Evolutionary conservation across 2,329 filamentous ascomycete species (phyloP).

Genomic region (Dactylellina sp.): DNA sequence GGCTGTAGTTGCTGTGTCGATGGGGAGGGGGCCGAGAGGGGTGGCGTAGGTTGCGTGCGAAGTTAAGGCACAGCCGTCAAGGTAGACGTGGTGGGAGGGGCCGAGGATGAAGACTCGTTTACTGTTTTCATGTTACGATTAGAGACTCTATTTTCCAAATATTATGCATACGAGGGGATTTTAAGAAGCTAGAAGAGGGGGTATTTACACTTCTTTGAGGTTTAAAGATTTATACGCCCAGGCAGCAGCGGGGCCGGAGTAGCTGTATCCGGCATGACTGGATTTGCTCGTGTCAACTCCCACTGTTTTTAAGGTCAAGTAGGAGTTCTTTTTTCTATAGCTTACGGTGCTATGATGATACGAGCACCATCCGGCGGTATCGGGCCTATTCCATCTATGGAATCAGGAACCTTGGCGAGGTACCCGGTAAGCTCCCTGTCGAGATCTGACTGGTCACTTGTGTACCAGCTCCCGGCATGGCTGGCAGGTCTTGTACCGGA

Average conservation of each 20-base stretch:
- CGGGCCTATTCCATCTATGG: slow-evolving; percentile 72
- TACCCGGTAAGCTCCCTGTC: slow-evolving; percentile 77
- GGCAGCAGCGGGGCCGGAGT: slow-evolving; percentile 90
- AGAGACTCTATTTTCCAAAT: slow-evolving; percentile 14
- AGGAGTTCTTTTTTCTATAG: slow-evolving; percentile 57
- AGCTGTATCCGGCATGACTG: slow-evolving; percentile 92
- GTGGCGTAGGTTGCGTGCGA: slow-evolving; percentile 78
- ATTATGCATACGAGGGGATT: slow-evolving; percentile 3
- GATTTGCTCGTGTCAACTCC: slow-evolving; percentile 39
- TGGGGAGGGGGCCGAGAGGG: slow-evolving; percentile 76
- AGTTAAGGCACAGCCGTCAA: slow-evolving; percentile 81
- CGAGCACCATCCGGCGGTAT: slow-evolving; percentile 69
- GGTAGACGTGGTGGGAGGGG: slow-evolving; percentile 87
- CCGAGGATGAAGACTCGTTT: slow-evolving; percentile 93
- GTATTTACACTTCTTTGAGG: slow-evolving; percentile 74
- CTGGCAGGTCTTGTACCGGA: slow-evolving; percentile 66
- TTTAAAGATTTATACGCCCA: slow-evolving; percentile 95
- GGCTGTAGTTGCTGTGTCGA: slow-evolving; percentile 72
- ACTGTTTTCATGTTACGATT: slow-evolving; percentile 62
- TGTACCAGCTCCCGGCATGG: slow-evolving; percentile 92
- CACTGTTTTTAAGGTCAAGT: slow-evolving; percentile 58
- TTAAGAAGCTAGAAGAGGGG: slow-evolving; percentile 2
- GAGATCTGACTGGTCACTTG: slow-evolving; percentile 71
- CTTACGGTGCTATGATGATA: slow-evolving; percentile 89
- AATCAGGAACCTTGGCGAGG: slow-evolving; percentile 77